Conservation (phyloP, 192 early-diverging fungal genomes). For the Gorgonomyces haynaldii region DNA sequence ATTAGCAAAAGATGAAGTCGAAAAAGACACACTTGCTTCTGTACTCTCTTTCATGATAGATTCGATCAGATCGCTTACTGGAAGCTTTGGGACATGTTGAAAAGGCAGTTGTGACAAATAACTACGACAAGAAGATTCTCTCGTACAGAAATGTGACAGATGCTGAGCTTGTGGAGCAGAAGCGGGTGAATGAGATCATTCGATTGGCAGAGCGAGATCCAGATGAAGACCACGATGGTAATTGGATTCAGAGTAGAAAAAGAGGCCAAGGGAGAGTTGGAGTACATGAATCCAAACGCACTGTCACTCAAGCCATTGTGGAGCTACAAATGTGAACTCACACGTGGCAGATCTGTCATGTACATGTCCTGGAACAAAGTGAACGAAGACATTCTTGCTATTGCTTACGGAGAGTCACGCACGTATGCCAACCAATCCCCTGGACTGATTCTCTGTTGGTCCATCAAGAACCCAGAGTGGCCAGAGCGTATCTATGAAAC, state of each 20-base stretch:
- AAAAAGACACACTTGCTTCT: not conserved
- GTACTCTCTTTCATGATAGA: constrained; percentile 7
- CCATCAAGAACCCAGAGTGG: constrained; percentile 49
- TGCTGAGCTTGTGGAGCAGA: constrained; percentile 4
- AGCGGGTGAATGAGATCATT: not conserved
- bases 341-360: constrained; percentile 33
- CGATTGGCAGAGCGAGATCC: not conserved
- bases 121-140: constrained; percentile 35
- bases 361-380: constrained; percentile 47
- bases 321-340: constrained; percentile 45
- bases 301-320: constrained; percentile 36
- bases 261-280: constrained; percentile 11
- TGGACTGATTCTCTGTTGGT: constrained; percentile 45
- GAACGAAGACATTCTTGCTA: constrained; percentile 49
- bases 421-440: constrained; percentile 11
- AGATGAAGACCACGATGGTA: constrained; percentile 3
- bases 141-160: constrained; percentile 36
- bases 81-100: constrained; percentile 35
- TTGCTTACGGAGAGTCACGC: constrained; percentile 41
- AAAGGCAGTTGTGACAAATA: constrained; percentile 43
- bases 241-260: not conserved
- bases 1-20: not conserved
- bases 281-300: constrained; percentile 13
- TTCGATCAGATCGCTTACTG: constrained; percentile 31
- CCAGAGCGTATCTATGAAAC: constrained; percentile 40